These are phyloP conservation scores for Solanum chilense DNA, from an alignment of 257 asterid species.

Conservation along the genomic window DNA sequence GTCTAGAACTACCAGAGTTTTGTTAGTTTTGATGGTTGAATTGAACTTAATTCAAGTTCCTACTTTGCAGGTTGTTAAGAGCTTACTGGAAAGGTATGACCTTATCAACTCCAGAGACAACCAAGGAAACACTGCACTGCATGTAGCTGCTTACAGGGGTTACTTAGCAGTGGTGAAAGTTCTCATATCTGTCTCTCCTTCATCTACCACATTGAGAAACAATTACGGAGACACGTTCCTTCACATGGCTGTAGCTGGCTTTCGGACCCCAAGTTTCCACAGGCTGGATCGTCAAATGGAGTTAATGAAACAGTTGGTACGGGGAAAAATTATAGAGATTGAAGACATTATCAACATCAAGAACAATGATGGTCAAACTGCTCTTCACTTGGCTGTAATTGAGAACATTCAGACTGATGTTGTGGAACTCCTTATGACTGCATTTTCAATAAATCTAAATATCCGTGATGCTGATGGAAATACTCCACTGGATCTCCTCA, in stretches of 20 bases:
- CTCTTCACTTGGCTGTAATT: slow-evolving; percentile 71
- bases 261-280: slow-evolving; percentile 58
- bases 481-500: slow-evolving; percentile 72
- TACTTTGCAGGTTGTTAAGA: slow-evolving; percentile 50
- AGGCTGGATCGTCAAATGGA: slow-evolving; percentile 55
- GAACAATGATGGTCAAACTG: slow-evolving; percentile 70
- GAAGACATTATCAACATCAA: slow-evolving; percentile 43
- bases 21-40: not conserved
- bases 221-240: slow-evolving; percentile 65
- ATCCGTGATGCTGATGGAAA: slow-evolving; percentile 53
- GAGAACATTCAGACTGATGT: slow-evolving; percentile 51
- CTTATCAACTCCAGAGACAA: slow-evolving; percentile 36
- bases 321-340: slow-evolving; percentile 17
- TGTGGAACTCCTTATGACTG: slow-evolving; percentile 73
- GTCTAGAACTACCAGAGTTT: not conserved
- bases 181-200: slow-evolving; percentile 40
- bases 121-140: slow-evolving; percentile 66
- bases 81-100: slow-evolving; percentile 34
- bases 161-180: slow-evolving; percentile 35
- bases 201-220: slow-evolving; percentile 26
- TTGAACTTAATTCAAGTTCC: not conserved
- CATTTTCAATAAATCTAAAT: slow-evolving; percentile 36
- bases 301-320: slow-evolving; percentile 39
- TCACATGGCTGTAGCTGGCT: slow-evolving; percentile 84
- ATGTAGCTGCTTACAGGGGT: slow-evolving; percentile 75